phyloP scores from a whole-genome alignment of 2,329 filamentous ascomycete genomes.

The Lasiodiplodia theobromae region DNA sequence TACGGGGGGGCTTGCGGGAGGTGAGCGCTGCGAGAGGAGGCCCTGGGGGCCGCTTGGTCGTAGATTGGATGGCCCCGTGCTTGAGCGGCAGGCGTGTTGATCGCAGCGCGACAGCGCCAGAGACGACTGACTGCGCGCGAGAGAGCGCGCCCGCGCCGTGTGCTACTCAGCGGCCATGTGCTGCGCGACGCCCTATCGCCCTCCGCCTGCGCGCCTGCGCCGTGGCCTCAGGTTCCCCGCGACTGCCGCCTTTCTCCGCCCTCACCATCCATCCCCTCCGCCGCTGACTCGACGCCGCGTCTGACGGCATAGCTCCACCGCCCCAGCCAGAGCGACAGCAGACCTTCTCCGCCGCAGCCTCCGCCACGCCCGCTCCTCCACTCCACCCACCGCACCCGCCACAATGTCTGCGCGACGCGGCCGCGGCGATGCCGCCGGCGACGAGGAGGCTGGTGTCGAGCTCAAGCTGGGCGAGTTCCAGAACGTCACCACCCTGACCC shows the following conservation, averaged over 20 bases:
- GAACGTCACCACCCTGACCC: constrained; percentile 86
- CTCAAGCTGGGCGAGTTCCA: constrained; percentile 94
- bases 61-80: constrained; percentile 25
- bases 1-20: constrained; percentile 21
- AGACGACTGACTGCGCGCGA: constrained; percentile 8
- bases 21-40: constrained; percentile 14
- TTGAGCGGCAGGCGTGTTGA: constrained; percentile 22
- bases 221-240: background rate
- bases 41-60: constrained; percentile 17
- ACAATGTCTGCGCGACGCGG: constrained; percentile 41
- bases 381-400: background rate
- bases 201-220: constrained; percentile 1
- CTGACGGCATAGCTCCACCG: constrained; percentile 1
- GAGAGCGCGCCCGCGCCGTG: constrained; percentile 13
- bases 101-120: constrained; percentile 19
- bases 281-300: background rate
- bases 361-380: background rate
- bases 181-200: constrained; percentile 14
- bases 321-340: background rate
- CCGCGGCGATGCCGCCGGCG: constrained; percentile 49
- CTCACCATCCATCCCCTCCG: background rate
- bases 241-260: background rate
- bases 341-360: background rate
- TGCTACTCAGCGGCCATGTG: constrained; percentile 15
- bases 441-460: constrained; percentile 84